These are phyloP conservation scores for Phyllosticta citrichinensis DNA, from an alignment of 2,329 filamentous ascomycete genomes.

Conservation along the genomic window DNA sequence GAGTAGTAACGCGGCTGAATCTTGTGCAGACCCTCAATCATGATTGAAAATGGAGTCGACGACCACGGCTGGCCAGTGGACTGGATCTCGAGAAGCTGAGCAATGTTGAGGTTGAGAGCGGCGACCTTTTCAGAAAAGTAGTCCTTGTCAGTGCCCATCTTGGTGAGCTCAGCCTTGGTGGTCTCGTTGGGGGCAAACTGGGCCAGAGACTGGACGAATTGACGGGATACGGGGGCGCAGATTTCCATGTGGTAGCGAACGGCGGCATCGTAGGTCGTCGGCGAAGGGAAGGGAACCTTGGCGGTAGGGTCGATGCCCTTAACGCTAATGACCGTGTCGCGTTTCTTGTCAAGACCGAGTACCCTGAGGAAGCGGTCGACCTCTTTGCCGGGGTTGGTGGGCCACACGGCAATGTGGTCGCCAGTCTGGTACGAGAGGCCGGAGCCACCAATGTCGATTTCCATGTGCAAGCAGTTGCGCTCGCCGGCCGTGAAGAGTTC, in stretches of 20 bases:
- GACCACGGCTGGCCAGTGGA: slow-evolving; percentile 68
- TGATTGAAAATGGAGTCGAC: slow-evolving; percentile 81
- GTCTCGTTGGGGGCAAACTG: slow-evolving; percentile 81
- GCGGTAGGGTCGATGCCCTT: slow-evolving; percentile 90
- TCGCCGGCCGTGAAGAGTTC: slow-evolving; percentile 86
- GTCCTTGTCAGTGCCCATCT: slow-evolving; percentile 85
- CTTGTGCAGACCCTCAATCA: slow-evolving; percentile 90
- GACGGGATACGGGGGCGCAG: slow-evolving; percentile 87
- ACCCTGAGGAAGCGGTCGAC: slow-evolving; percentile 81
- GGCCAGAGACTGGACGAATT: slow-evolving; percentile 79
- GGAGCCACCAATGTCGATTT: slow-evolving; percentile 81
- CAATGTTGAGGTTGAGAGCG: slow-evolving; percentile 77
- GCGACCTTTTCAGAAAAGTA: slow-evolving; percentile 84
- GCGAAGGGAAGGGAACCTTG: slow-evolving; percentile 94
- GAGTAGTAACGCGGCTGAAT: slow-evolving; percentile 98
- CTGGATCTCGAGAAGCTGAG: slow-evolving; percentile 67
- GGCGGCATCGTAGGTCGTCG: slow-evolving; percentile 91
- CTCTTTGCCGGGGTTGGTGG: slow-evolving; percentile 85
- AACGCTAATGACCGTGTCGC: slow-evolving; percentile 72
- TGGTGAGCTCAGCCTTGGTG: slow-evolving; percentile 77
- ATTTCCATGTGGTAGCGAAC: slow-evolving; percentile 96
- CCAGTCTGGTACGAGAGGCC: slow-evolving; percentile 91
- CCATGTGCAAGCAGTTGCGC: slow-evolving; percentile 92
- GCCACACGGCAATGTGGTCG: slow-evolving; percentile 96
- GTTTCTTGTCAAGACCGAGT: slow-evolving; percentile 65